A percentile compares a stretch with the other conserved stretches of the same genome.
Evolutionary conservation across 202 grass and related monocot species (phyloP).

Genomic region (Panicum hallii): DNA sequence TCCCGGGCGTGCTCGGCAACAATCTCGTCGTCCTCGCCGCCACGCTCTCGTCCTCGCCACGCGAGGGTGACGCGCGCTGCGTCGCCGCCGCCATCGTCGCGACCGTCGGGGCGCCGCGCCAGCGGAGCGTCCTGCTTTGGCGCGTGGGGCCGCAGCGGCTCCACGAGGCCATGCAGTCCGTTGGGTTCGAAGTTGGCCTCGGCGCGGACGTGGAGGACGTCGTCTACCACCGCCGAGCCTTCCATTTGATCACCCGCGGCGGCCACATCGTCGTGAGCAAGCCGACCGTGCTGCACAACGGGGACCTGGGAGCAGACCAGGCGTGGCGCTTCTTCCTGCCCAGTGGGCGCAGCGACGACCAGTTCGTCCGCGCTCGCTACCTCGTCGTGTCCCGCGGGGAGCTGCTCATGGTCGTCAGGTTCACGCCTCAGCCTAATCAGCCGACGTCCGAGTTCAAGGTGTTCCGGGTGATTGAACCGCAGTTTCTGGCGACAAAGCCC

Average conservation of each 20-base stretch:
- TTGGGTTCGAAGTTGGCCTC: neutral
- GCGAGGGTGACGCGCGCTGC: neutral
- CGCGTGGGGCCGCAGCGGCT: neutral
- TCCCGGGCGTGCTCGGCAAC: neutral
- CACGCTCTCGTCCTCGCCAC: neutral
- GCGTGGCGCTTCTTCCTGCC: neutral
- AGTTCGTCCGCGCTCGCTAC: neutral
- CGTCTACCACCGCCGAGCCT: neutral
- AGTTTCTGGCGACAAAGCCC: neutral
- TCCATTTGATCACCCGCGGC: neutral
- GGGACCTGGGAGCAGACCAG: too few species aligned
- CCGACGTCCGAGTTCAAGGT: neutral
- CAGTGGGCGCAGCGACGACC: neutral
- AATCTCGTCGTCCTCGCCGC: neutral
- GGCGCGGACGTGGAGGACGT: neutral
- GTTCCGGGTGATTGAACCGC: neutral
- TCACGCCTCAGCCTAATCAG: neutral
- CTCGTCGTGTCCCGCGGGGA: neutral
- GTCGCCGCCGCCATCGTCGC: neutral
- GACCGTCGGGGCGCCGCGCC: neutral
- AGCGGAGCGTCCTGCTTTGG: neutral
- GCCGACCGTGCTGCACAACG: neutral
- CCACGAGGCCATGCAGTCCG: too few species aligned
- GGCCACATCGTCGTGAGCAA: neutral
- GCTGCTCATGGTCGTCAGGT: slow-evolving; percentile 31